Conservation (phyloP, 2,329 filamentous ascomycete species). For the Annulohypoxylon truncatum region DNA sequence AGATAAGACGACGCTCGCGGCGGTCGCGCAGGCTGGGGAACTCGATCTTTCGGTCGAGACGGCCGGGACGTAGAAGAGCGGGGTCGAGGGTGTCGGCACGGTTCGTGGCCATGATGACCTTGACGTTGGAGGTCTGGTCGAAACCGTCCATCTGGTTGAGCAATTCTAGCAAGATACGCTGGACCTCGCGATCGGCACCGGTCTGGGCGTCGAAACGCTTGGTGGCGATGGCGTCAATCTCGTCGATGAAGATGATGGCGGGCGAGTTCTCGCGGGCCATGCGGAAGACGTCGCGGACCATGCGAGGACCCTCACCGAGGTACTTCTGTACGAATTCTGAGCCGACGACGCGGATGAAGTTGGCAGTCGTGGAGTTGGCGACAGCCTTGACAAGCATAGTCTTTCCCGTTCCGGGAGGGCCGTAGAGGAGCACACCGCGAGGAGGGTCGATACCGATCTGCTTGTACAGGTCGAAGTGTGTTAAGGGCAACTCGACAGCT, state of each 20-base stretch:
- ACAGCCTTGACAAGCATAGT: constrained; percentile 96
- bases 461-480: constrained; percentile 98
- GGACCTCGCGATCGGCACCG: constrained; percentile 96
- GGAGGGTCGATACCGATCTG: constrained; percentile 99
- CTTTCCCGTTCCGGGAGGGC: constrained; percentile 90
- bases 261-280: constrained; percentile 99
- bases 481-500: constrained; percentile 94
- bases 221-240: constrained; percentile 98
- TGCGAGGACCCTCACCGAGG: constrained; percentile 94
- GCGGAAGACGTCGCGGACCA: constrained; percentile 98
- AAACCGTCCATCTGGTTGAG: constrained; percentile 99
- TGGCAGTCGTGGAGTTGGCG: constrained; percentile 96
- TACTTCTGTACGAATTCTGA: constrained; percentile 99
- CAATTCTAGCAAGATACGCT: constrained; percentile 96
- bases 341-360: constrained; percentile 97
- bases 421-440: constrained; percentile 94
- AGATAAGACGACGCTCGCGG: constrained; percentile 94
- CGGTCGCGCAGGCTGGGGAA: constrained; percentile 96
- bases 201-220: constrained; percentile 99
- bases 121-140: constrained; percentile 98
- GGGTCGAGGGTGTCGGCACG: constrained; percentile 97
- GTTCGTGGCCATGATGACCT: constrained; percentile 99
- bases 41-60: constrained; percentile 98
- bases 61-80: constrained; percentile 90
- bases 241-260: constrained; percentile 99